Conservation (phyloP, 352 stramenopile genomes). For the Phytophthora aleatoria region DNA sequence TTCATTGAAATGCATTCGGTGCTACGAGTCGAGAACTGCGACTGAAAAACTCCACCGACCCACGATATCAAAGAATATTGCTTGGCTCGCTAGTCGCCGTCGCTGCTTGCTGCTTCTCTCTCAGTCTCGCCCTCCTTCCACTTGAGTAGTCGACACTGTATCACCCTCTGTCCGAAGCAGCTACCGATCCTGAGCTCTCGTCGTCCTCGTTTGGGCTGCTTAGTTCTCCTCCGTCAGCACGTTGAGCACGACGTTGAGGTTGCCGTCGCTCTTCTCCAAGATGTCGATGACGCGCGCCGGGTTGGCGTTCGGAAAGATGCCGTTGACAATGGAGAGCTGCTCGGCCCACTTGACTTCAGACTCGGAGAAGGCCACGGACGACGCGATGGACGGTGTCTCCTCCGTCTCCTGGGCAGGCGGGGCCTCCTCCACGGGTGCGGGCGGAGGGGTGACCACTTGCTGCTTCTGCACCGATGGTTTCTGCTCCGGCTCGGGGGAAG, state of each 20-base stretch:
- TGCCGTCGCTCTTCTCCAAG: slow-evolving; percentile 64
- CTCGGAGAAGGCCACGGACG: slow-evolving; percentile 55
- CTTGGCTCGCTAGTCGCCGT: background rate
- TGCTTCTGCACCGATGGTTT: slow-evolving; percentile 12
- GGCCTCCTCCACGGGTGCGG: slow-evolving; percentile 11
- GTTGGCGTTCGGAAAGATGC: slow-evolving; percentile 69
- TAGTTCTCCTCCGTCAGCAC: slow-evolving; percentile 68
- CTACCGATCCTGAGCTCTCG: slow-evolving; percentile 2
- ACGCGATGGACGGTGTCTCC: slow-evolving; percentile 26
- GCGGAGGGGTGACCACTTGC: slow-evolving; percentile 1
- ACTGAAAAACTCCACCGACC: background rate
- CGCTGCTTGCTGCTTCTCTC: background rate
- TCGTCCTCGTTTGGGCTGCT: slow-evolving; percentile 2
- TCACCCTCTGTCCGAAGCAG: background rate
- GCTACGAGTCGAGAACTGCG: background rate
- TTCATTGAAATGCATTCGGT: slow-evolving; percentile 20
- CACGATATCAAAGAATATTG: background rate
- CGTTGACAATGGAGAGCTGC: slow-evolving; percentile 61
- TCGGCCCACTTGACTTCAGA: slow-evolving; percentile 76
- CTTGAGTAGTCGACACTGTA: slow-evolving; percentile 3
- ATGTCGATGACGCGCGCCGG: slow-evolving; percentile 53
- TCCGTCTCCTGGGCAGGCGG: slow-evolving; percentile 31
- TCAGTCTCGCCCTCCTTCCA: slow-evolving; percentile 3
- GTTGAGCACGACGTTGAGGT: slow-evolving; percentile 80
- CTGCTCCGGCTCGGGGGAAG: slow-evolving; percentile 14